Conservation (phyloP, 2,329 filamentous ascomycete species). For the Cladophialophora psammophila region DNA sequence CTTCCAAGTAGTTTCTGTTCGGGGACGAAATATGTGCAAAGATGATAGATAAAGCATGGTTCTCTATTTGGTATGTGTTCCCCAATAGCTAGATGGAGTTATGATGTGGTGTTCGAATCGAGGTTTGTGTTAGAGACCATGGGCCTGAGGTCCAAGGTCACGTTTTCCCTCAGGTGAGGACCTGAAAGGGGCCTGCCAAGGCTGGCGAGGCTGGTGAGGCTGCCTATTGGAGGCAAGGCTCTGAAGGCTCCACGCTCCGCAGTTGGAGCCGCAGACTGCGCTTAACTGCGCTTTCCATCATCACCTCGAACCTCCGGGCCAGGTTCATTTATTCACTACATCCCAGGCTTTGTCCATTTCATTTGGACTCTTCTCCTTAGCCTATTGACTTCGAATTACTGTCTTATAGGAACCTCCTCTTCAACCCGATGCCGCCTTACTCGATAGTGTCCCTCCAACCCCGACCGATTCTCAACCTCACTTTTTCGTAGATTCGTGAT, state of each 20-base stretch:
- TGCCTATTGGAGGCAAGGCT: conserved; percentile 14
- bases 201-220: not conserved
- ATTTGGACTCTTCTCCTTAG: not conserved
- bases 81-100: not conserved
- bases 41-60: not conserved
- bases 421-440: conserved; percentile 21
- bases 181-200: not conserved
- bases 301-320: not conserved
- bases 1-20: not conserved
- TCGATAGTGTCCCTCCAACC: conserved; percentile 13
- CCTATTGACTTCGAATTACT: conserved; percentile 8
- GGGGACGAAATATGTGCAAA: not conserved
- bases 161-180: not conserved
- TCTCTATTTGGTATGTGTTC: not conserved
- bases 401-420: conserved; percentile 4
- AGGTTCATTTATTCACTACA: not conserved
- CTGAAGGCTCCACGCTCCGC: conserved; percentile 4
- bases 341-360: conserved; percentile 2
- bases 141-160: not conserved
- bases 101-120: too few species aligned
- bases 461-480: conserved; percentile 12
- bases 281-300: conserved; percentile 13
- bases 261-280: conserved; percentile 17
- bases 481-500: conserved; percentile 31
- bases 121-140: not conserved